Conservation (phyloP, 257 asterid species). For the Thymus mandschuricus region DNA sequence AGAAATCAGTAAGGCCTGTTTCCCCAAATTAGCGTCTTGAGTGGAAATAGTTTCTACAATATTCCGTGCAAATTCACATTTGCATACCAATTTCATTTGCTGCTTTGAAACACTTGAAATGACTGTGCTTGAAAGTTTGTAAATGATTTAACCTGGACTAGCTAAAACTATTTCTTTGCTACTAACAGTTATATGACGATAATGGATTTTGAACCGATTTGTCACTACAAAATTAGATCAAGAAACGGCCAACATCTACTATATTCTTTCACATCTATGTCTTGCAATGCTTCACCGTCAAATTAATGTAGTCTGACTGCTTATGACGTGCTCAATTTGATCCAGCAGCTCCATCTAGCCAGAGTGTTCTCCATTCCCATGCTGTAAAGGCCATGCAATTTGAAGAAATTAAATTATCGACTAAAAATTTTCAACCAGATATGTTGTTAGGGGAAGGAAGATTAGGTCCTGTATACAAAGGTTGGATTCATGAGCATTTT, state of each 20-base stretch:
- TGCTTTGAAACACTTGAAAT: neutral
- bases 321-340: neutral
- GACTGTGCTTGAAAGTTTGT: too few species aligned
- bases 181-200: neutral
- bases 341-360: neutral
- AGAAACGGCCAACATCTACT: neutral
- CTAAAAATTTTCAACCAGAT: neutral
- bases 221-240: neutral
- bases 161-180: neutral
- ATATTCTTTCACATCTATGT: neutral
- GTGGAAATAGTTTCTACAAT: neutral
- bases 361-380: neutral
- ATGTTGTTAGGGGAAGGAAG: constrained; percentile 5
- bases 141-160: neutral
- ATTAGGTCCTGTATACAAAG: constrained; percentile 11
- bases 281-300: neutral
- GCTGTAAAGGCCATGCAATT: too few species aligned
- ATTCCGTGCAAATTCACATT: neutral
- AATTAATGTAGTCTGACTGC: neutral
- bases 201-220: neutral
- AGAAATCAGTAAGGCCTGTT: neutral
- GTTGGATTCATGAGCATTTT: constrained; percentile 19
- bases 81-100: neutral
- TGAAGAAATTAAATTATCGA: constrained; percentile 12
- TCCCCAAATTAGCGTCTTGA: neutral